These are phyloP conservation scores for Rhamnella rubrinervis DNA, from an alignment of 331 rosid species.

Conservation along the genomic window DNA sequence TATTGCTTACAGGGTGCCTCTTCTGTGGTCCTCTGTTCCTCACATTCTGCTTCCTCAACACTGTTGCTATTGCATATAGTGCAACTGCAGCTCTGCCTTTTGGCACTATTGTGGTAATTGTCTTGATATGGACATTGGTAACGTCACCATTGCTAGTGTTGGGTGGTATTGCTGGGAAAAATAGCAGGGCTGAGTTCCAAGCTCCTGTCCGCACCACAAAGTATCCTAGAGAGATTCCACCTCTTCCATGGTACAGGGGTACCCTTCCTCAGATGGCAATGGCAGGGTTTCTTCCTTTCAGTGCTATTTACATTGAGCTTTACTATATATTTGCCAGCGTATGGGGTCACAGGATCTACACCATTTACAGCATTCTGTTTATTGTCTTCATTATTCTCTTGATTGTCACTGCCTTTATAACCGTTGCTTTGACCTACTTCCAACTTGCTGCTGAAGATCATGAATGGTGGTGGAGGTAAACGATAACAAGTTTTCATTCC, in stretches of 20 bases:
- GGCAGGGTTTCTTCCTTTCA: slow-evolving; percentile 98
- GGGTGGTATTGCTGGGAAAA: slow-evolving; percentile 97
- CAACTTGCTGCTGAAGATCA: slow-evolving; percentile 99
- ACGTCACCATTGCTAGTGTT: slow-evolving; percentile 91
- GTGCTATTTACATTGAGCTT: slow-evolving; percentile 94
- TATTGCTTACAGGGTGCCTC: slow-evolving; percentile 89
- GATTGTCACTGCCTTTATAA: slow-evolving; percentile 95
- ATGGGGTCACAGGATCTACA: slow-evolving; percentile 98
- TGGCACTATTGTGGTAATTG: slow-evolving; percentile 86
- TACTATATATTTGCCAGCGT: slow-evolving; percentile 97
- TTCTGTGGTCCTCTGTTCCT: slow-evolving; percentile 93
- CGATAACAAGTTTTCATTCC: slow-evolving; percentile 1
- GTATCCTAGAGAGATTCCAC: slow-evolving; percentile 90
- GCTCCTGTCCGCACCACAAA: slow-evolving; percentile 97
- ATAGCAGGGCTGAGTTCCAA: slow-evolving; percentile 85
- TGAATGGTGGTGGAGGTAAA: slow-evolving; percentile 99
- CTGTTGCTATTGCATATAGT: slow-evolving; percentile 86
- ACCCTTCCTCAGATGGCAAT: slow-evolving; percentile 97
- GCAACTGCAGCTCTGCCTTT: slow-evolving; percentile 99
- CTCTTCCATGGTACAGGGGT: slow-evolving; percentile 88
- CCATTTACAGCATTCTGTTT: slow-evolving; percentile 92
- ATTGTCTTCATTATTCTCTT: slow-evolving; percentile 89
- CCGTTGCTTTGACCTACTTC: slow-evolving; percentile 96
- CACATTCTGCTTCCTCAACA: slow-evolving; percentile 94
- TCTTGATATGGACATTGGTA: slow-evolving; percentile 91